A percentile compares a stretch with the other conserved stretches of the same genome.
phyloP scores from a whole-genome alignment of 805 yeast genomes.

The Myxozyma melibiosi region DNA sequence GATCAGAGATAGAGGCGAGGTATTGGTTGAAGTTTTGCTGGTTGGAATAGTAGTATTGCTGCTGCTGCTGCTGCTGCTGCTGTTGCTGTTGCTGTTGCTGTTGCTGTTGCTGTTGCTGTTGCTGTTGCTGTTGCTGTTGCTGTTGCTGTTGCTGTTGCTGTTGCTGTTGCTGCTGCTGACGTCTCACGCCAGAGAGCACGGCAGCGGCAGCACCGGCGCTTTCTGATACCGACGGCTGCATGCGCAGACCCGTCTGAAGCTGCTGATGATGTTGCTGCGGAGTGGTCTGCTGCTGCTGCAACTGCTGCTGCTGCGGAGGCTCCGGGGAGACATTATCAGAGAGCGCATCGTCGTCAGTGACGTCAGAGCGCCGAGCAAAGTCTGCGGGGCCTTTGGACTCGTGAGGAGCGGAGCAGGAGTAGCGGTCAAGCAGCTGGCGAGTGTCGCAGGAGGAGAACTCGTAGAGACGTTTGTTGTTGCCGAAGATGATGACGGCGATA shows the following conservation, averaged over 20 bases:
- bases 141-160: slow-evolving; percentile 13
- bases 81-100: slow-evolving; percentile 17
- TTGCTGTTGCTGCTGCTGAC: not conserved
- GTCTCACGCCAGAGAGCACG: not conserved
- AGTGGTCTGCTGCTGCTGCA: not conserved
- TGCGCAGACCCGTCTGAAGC: not conserved
- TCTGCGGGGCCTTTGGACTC: slow-evolving; percentile 31
- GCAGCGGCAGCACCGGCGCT: slow-evolving; percentile 18
- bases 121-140: slow-evolving; percentile 21
- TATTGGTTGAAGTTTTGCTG: not conserved
- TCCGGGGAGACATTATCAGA: slow-evolving; percentile 3
- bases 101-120: slow-evolving; percentile 17
- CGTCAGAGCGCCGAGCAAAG: slow-evolving; percentile 37
- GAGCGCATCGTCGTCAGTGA: slow-evolving; percentile 45
- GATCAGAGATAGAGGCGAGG: not conserved
- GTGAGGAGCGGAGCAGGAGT: slow-evolving; percentile 34
- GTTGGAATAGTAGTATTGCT: not conserved
- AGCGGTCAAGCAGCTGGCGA: slow-evolving; percentile 50
- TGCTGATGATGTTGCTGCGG: not conserved
- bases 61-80: slow-evolving; percentile 9
- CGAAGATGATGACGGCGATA: slow-evolving; percentile 84
- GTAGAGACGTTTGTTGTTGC: slow-evolving; percentile 73
- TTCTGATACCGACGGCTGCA: slow-evolving; percentile 10
- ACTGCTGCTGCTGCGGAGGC: slow-evolving; percentile 32
- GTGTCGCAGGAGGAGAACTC: slow-evolving; percentile 80